A percentile compares a stretch with the other conserved stretches of the same genome.
Evolutionary conservation across 2,329 filamentous ascomycete species (phyloP).

Genomic region (Amauroascus niger): DNA sequence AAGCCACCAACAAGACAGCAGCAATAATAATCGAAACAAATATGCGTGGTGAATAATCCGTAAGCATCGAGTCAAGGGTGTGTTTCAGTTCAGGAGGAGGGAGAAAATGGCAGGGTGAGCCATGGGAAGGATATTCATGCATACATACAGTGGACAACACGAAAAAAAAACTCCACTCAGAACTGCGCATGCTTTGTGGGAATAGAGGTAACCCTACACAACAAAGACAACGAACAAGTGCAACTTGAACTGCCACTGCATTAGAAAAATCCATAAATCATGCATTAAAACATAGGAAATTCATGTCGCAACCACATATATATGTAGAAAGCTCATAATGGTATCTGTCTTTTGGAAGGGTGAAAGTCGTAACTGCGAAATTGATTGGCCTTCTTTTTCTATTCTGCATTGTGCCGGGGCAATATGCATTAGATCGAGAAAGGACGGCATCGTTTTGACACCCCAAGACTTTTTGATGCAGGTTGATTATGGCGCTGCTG

Average conservation of each 20-base stretch:
- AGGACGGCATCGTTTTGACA: neutral
- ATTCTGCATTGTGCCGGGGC: too few relatives aligned
- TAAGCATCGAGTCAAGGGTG: neutral
- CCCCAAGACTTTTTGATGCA: neutral
- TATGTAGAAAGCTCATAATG: neutral
- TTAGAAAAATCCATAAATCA: neutral
- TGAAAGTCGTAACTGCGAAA: neutral
- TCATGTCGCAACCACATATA: neutral
- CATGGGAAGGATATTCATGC: neutral
- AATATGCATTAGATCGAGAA: too few relatives aligned
- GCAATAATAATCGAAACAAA: neutral
- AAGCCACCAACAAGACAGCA: neutral
- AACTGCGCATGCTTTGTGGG: neutral
- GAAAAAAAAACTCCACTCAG: neutral
- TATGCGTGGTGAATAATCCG: neutral
- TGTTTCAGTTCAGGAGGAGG: neutral
- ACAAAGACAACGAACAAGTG: neutral
- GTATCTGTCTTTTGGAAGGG: neutral
- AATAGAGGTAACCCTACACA: neutral
- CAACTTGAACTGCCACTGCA: neutral
- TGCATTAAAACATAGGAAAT: conserved; percentile 4
- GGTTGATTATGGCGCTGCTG: conserved; percentile 22
- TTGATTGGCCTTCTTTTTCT: neutral
- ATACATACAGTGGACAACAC: neutral
- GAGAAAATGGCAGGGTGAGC: neutral